These are phyloP conservation scores for Fraxinus pennsylvanica DNA, from an alignment of 257 asterid species.

Conservation along the genomic window DNA sequence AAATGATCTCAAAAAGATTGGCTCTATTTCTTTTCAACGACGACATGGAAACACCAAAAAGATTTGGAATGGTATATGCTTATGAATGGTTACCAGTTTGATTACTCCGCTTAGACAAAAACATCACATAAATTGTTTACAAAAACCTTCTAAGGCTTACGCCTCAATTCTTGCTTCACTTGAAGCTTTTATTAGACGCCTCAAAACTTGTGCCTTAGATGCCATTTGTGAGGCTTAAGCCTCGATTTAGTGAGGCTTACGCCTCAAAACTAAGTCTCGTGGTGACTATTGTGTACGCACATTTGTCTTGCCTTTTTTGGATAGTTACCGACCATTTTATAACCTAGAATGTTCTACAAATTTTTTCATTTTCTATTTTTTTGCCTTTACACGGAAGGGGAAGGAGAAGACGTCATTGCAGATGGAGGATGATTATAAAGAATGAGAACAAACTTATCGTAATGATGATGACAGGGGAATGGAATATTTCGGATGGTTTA, in stretches of 20 bases:
- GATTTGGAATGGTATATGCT: neutral
- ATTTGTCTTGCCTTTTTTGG: no score
- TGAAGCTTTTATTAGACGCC: neutral
- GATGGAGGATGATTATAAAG: neutral
- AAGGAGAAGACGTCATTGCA: neutral
- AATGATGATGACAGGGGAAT: neutral
- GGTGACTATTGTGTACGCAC: neutral
- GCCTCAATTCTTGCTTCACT: neutral
- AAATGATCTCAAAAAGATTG: no score
- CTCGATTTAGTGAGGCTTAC: no score
- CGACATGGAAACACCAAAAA: neutral
- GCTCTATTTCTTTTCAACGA: neutral
- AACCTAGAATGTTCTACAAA: no score
- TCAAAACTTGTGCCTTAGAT: neutral
- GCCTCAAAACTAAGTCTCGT: neutral
- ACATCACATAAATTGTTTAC: neutral
- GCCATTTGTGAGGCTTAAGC: no score
- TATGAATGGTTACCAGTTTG: neutral
- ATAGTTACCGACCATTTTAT: no score
- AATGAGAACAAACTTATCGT: neutral
- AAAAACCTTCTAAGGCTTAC: neutral
- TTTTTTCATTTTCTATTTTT: no score
- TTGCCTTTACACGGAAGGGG: no score
- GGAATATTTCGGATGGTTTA: neutral
- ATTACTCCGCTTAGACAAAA: neutral